Base-by-base conservation (phyloP, 305 asterid genomes). In the Fraxinus sp. region DNA sequence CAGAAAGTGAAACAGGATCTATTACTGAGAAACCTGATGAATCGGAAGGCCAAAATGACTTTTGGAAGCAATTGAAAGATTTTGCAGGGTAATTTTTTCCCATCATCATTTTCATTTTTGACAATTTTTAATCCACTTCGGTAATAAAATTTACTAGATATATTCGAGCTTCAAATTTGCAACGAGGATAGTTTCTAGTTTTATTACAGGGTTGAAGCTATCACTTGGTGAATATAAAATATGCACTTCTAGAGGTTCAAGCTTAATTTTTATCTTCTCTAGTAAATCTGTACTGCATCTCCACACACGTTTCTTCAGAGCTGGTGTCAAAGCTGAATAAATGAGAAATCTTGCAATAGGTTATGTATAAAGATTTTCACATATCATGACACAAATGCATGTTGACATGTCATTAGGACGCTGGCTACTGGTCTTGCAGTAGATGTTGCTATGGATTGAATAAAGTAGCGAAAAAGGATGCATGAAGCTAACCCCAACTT, bases 11-110 rank as follows among this genome's bases (percentile, higher is more conserved):
- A 88, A 78, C 62, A 30, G 85, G 70, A 84, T 77, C 93, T 64
- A 74, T 71, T 30, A 49, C 82, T 3, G 94, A 87, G 84, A 86
- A 84, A 16, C 82, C 80, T 49, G 92, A 88, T 64, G 90, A 88
- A 70, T 76, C 95, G 5, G 93, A 91, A 89, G 93, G 90, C 77
- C 84, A 87, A 85, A 85, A 83, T 74, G 93, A 92, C 86, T 41
- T 90, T n/a, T 91, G 91, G 99, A 94, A 93, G 91, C 83, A 89
- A 83, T 81, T 96, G 85, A 89, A 90, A 87, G 95, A 91, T 89
- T 85, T 94, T 22, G 98, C 96, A 1, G 98, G 99, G 99, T 96
- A 94, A 82, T 62, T 49, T 77, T 77, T 79, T 22, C 41, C 76
- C 82, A 78, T 68, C 28, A n/a, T 70, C 44, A n/a, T 74, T 78